Conservation (phyloP, 106 monocot genomes). For the Chionographis japonica region DNA sequence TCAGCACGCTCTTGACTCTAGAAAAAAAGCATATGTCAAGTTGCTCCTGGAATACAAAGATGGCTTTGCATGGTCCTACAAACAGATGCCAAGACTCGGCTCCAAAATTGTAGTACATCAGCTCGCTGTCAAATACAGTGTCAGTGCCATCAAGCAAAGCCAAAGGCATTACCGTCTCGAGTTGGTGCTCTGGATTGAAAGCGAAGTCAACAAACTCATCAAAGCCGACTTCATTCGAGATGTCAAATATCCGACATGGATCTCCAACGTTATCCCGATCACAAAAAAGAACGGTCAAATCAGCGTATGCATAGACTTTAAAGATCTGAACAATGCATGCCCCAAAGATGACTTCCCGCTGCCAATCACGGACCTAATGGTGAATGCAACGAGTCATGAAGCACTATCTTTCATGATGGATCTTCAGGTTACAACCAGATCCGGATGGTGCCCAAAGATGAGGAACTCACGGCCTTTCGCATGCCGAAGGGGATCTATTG, state of each 20-base stretch:
- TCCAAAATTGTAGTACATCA: background rate
- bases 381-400: no score
- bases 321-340: background rate
- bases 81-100: background rate
- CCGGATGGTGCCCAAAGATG: background rate
- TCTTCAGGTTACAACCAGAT: constrained; percentile 3
- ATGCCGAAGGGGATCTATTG: background rate
- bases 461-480: background rate
- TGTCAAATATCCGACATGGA: no score
- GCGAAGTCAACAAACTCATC: no score
- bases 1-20: no score
- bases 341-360: background rate
- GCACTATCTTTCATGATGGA: constrained; percentile 1
- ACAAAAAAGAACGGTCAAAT: no score
- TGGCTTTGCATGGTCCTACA: background rate
- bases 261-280: no score
- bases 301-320: no score
- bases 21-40: no score
- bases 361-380: no score
- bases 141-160: background rate
- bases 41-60: background rate
- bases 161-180: background rate
- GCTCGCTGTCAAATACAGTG: background rate
- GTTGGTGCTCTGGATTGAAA: no score
- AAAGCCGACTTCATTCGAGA: no score